Base-by-base conservation (phyloP, 495 filamentous ascomycete species). In the Hypoxylon fuscum region DNA sequence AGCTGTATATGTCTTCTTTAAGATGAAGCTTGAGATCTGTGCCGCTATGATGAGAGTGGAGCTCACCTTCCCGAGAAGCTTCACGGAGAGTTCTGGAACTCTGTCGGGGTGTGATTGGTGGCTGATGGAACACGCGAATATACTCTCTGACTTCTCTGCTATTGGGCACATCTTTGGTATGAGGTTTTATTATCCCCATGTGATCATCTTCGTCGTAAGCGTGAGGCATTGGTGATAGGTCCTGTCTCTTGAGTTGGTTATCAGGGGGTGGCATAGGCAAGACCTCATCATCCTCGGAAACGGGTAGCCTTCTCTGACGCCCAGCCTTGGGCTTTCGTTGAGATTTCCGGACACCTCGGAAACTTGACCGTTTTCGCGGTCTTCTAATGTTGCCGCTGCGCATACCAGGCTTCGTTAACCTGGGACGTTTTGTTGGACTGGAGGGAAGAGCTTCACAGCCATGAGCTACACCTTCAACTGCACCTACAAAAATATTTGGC, bases 61-160 rank as follows among this genome's bases (percentile, higher is more conserved):
- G 12, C 35, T 62, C 45, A 23, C 18, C 38, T 32, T 52, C 22
- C 15, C 25, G 9, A 5, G 52, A 54, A 42, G 14, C 41, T 47
- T 45, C 52, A 42, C 55, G 62, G 32, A 77, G 40, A 27, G 49
- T 62, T 35, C 45, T 68, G 32, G 77, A 79, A 57, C 72, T 78
- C 12, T 58, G 42, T 10, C 75, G 73, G 44, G 64, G 64, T 31
- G 67, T 64, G 25, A 78, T 74, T 3, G 72, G 78, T 20, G 75
- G 76, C 20, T 69, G 65, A 18, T 76, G 68, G 27, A 74, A 73
- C 31, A 64, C 57, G 14, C 70, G 44, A 27, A 75, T 72, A 50
- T 73, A 74, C 11, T 76, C 71, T 65, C 62, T 64, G 15, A 74
- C 72, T 61, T 77, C 72, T 46, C 68, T 62, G 43, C 68, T 74